Conservation (phyloP, 345 rosid genomes). For the Eucalyptus cladocalyx region DNA sequence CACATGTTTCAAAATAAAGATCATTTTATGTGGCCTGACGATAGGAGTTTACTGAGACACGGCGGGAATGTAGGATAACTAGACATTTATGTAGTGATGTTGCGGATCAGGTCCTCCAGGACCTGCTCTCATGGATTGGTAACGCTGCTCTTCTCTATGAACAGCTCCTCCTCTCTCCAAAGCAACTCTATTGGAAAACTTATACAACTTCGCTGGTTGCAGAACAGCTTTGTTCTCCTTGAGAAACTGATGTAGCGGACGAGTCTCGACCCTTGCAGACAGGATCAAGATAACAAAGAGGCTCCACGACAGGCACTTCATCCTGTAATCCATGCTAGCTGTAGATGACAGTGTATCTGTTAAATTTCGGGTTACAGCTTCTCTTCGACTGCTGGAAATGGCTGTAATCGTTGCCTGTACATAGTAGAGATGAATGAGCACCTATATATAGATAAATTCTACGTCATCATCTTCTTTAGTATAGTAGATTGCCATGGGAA, state of each 20-base stretch:
- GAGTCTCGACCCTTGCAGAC: not conserved
- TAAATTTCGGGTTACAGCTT: not conserved
- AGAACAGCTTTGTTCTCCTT: not conserved
- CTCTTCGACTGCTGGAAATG: not conserved
- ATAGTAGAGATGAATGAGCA: not conserved
- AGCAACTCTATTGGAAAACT: not conserved
- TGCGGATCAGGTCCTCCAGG: slow-evolving; percentile 50
- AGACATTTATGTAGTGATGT: slow-evolving; percentile 17
- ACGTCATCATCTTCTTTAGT: not conserved
- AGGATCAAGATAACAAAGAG: not conserved
- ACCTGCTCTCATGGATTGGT: slow-evolving; percentile 12
- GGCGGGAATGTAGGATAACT: not conserved
- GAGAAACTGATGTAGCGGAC: not conserved
- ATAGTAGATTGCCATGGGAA: not conserved
- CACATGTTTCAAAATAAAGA: not conserved
- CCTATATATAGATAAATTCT: not conserved
- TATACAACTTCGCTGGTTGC: not conserved
- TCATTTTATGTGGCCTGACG: not conserved
- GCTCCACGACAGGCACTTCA: not conserved
- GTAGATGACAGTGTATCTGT: not conserved
- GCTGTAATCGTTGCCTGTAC: not conserved
- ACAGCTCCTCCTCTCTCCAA: not conserved
- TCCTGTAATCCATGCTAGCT: not conserved
- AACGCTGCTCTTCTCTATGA: not conserved
- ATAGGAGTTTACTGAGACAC: not conserved